Evolutionary conservation across 352 stramenopile genomes (phyloP).

Genomic region (Pythium myriotylum): DNA sequence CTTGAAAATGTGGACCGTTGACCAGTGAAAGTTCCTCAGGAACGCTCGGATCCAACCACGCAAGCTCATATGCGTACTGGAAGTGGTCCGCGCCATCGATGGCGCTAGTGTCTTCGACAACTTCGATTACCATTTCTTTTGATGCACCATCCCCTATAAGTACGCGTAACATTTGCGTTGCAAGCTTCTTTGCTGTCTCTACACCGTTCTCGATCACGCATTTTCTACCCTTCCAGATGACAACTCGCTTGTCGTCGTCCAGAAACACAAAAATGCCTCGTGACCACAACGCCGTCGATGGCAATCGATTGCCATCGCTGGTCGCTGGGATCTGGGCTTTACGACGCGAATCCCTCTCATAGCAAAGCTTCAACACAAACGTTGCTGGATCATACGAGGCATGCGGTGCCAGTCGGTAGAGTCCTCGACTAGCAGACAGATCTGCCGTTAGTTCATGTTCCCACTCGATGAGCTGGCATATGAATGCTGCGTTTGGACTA

Average conservation of each 20-base stretch:
- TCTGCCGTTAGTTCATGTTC: slow-evolving; percentile 33
- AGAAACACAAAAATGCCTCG: slow-evolving; percentile 53
- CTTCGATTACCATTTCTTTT: neutral
- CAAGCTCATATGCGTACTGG: slow-evolving; percentile 40
- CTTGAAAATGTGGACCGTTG: too few relatives aligned
- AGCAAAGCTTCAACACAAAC: slow-evolving; percentile 60
- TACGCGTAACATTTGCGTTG: slow-evolving; percentile 30
- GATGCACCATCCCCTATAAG: neutral
- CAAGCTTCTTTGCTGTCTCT: slow-evolving; percentile 20
- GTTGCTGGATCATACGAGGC: slow-evolving; percentile 43
- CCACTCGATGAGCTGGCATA: slow-evolving; percentile 72
- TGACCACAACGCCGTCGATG: slow-evolving; percentile 30
- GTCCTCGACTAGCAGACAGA: neutral
- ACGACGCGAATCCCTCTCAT: slow-evolving; percentile 18
- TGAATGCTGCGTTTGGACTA: slow-evolving; percentile 65
- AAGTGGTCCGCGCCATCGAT: slow-evolving; percentile 29
- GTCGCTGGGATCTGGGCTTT: neutral
- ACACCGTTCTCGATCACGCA: slow-evolving; percentile 36
- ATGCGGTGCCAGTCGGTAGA: slow-evolving; percentile 55
- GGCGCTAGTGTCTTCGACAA: neutral
- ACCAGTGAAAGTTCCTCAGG: too few relatives aligned
- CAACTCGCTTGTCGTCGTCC: slow-evolving; percentile 19
- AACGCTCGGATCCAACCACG: slow-evolving; percentile 23
- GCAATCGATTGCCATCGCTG: neutral
- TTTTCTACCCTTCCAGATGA: slow-evolving; percentile 43